These are phyloP conservation scores for Neurospora sp. DNA, from an alignment of 495 filamentous ascomycete species.

Conservation along the genomic window DNA sequence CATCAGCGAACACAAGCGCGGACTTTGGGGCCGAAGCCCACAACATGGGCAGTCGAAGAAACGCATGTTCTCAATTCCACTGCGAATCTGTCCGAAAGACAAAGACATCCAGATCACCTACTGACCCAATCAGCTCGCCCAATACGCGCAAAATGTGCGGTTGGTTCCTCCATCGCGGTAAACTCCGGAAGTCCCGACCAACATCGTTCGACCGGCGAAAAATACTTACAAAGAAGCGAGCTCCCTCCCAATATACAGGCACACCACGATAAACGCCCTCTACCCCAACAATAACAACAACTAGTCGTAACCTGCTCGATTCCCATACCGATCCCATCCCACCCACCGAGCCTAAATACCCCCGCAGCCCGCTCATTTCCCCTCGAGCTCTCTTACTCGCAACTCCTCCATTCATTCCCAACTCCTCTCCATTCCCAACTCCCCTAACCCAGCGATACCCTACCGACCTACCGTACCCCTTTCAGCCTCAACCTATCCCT, in stretches of 20 bases:
- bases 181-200: neutral
- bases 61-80: neutral
- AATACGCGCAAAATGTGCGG: neutral
- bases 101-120: neutral
- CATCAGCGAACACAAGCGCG: neutral
- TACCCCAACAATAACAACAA: neutral
- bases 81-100: neutral
- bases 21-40: neutral
- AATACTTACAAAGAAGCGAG: neutral
- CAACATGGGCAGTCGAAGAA: neutral
- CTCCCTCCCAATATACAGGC: neutral
- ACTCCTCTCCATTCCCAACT: neutral
- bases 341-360: neutral
- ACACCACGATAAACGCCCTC: neutral
- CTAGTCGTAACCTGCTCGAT: neutral
- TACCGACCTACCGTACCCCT: neutral
- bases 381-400: neutral
- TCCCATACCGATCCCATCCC: neutral
- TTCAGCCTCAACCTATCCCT: neutral
- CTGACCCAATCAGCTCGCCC: neutral
- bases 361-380: neutral
- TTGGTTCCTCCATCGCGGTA: neutral
- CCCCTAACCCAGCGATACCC: neutral
- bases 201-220: neutral
- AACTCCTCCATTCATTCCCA: neutral